Base-by-base conservation (phyloP, 768 basidiomycete genomes). In the Lentinula detonsa region DNA sequence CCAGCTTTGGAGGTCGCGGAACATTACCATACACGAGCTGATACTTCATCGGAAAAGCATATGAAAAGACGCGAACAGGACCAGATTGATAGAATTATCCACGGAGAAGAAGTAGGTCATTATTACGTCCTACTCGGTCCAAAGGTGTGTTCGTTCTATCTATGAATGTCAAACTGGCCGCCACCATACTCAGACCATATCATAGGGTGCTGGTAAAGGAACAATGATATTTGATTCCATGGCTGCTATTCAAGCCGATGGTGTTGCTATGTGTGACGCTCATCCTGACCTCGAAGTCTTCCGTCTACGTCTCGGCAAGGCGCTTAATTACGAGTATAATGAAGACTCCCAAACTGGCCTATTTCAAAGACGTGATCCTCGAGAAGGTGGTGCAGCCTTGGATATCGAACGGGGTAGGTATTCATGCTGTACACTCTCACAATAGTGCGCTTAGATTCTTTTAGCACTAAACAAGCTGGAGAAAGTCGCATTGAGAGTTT, bases 201-300 rank as follows among this genome's bases (percentile, higher is more conserved):
- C 62, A 55, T 57, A 88, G 85, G 89, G 92, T n/a, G 84, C 86
- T 16, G 89, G 90, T 5, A 91, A 93, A 75, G 86, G 87, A 11
- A 89, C 89, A 0, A 88, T 91, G 90, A 84, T 94, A 60, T 78
- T 94, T 58, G 88, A 94, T 60, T 82, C 89, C 2, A 93, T 95
- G 90, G 73, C 83, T 21, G 77, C 80, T 4, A 86, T 85, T 64
- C 75, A 85, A 57, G 93, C 91, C 4, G 83, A 85, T 42, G 83
- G 90, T 42, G 83, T 90, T 31, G 83, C 87, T 8, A 81, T 92
- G 75, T 88, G 86, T 67, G 90, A 91, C 69, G 92, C 88, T 13
- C 91, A 93, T 71, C 90, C 90, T 18, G 90, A 93, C 72, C 77
- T 95, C 16, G 90, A 93, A 70, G 90, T 95, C 35, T 93, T 95